phyloP scores from a whole-genome alignment of 2,329 filamentous ascomycete species.

The Torrubiella hemipterigena region DNA sequence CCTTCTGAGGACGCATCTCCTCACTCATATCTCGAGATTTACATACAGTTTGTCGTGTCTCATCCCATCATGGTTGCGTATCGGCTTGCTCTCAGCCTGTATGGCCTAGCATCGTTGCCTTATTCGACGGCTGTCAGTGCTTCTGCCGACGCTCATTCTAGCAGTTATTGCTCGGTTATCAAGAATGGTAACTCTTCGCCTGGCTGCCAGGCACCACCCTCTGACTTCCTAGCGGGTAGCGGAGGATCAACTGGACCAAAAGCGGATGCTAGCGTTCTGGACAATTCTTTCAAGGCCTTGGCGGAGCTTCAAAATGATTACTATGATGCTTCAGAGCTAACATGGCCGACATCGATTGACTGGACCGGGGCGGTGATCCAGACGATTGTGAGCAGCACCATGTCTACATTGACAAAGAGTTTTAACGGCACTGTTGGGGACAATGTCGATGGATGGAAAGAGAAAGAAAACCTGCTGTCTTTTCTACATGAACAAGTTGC shows the following conservation, averaged over 20 bases:
- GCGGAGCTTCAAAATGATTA: constrained; percentile 66
- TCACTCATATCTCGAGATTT: too few relatives aligned
- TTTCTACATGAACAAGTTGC: constrained; percentile 67
- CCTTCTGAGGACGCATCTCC: too few relatives aligned
- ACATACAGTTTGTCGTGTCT: too few relatives aligned
- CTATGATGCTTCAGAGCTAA: constrained; percentile 66
- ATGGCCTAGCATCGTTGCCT: constrained; percentile 2
- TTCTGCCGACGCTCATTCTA: not conserved
- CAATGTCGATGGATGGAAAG: constrained; percentile 28
- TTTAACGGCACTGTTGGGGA: constrained; percentile 25
- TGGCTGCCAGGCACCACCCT: not conserved
- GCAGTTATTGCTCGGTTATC: constrained; percentile 1
- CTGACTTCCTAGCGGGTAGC: not conserved
- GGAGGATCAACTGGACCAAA: not conserved
- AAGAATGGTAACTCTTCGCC: not conserved
- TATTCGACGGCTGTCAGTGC: constrained; percentile 1
- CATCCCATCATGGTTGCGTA: constrained; percentile 4
- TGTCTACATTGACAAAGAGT: constrained; percentile 58
- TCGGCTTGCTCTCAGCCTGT: constrained; percentile 1
- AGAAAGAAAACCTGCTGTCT: constrained; percentile 68
- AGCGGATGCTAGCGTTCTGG: constrained; percentile 20
- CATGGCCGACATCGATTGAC: constrained; percentile 79
- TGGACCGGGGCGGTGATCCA: constrained; percentile 84
- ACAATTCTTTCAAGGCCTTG: constrained; percentile 50
- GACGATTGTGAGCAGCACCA: constrained; percentile 64